Conservation (phyloP, 1,284 basidiomycete genomes). For the Cryptococcus sp. region DNA sequence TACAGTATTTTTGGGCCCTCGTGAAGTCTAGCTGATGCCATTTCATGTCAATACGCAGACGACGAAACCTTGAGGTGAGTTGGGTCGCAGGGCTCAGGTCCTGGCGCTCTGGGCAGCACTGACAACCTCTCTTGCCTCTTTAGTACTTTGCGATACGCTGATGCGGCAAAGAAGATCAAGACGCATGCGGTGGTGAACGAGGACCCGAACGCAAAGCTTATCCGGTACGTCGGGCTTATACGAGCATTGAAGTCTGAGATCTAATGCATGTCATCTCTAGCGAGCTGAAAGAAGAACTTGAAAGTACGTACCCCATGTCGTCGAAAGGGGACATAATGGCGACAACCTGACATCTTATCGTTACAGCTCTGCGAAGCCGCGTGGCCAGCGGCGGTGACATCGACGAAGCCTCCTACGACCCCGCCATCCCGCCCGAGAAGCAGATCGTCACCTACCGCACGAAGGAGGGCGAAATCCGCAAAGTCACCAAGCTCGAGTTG, state of each 20-base stretch:
- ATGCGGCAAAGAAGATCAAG: slow-evolving; percentile 99
- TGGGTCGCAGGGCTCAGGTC: not conserved
- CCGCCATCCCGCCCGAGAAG: slow-evolving; percentile 83
- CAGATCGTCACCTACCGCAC: slow-evolving; percentile 94
- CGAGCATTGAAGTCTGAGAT: too few species aligned
- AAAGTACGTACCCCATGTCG: slow-evolving; percentile 57
- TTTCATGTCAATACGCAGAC: slow-evolving; percentile 47
- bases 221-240: slow-evolving; percentile 47
- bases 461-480: slow-evolving; percentile 89
- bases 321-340: not conserved
- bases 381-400: slow-evolving; percentile 54
- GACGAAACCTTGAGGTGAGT: slow-evolving; percentile 82
- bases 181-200: slow-evolving; percentile 99
- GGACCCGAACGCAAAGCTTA: slow-evolving; percentile 97
- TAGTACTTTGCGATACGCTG: slow-evolving; percentile 71
- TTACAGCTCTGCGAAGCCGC: slow-evolving; percentile 35
- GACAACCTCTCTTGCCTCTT: slow-evolving; percentile 52
- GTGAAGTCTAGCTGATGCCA: not conserved
- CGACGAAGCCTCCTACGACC: slow-evolving; percentile 78
- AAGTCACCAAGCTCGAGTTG: slow-evolving; percentile 91
- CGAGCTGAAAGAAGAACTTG: slow-evolving; percentile 96
- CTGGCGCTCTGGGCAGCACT: not conserved
- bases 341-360: slow-evolving; percentile 1
- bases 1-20: not conserved
- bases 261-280: slow-evolving; percentile 59